Evolutionary conservation across 192 early-diverging fungal genomes (phyloP).

Genomic region (Rhizophlyctis rosea): DNA sequence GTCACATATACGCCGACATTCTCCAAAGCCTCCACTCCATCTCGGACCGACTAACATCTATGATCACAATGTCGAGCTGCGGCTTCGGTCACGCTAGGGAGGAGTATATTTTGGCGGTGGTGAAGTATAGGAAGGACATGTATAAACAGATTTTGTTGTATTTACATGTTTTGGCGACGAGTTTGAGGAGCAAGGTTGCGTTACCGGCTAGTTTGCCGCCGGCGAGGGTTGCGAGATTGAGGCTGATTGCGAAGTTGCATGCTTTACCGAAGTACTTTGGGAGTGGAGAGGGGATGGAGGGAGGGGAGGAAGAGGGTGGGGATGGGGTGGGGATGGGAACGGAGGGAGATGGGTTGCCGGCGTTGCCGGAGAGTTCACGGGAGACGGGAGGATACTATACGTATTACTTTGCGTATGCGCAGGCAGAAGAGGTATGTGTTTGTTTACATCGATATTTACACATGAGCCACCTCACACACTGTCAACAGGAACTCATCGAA

Average conservation of each 20-base stretch:
- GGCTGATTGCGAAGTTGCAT: not conserved
- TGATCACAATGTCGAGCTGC: not conserved
- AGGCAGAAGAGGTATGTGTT: not conserved
- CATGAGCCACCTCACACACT: too few species aligned
- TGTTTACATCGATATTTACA: too few species aligned
- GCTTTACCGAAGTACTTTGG: not conserved
- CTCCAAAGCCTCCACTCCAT: not conserved
- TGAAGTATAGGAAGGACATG: not conserved
- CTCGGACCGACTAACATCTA: not conserved
- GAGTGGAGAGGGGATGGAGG: too few species aligned
- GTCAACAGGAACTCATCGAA: not conserved
- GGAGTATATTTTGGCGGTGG: not conserved
- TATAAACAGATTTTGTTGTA: not conserved
- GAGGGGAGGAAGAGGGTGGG: too few species aligned
- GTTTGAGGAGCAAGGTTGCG: conserved; percentile 2
- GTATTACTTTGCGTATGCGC: not conserved
- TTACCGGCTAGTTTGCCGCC: not conserved
- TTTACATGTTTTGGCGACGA: not conserved
- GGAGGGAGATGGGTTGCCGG: not conserved
- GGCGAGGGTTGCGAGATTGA: not conserved
- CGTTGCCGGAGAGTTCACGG: not conserved
- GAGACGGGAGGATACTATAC: not conserved
- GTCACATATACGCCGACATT: not conserved
- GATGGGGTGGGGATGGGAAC: too few species aligned
- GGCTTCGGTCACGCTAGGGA: not conserved